phyloP scores from a whole-genome alignment of 2,329 filamentous ascomycete species.

The Bipolaris gigantea region DNA sequence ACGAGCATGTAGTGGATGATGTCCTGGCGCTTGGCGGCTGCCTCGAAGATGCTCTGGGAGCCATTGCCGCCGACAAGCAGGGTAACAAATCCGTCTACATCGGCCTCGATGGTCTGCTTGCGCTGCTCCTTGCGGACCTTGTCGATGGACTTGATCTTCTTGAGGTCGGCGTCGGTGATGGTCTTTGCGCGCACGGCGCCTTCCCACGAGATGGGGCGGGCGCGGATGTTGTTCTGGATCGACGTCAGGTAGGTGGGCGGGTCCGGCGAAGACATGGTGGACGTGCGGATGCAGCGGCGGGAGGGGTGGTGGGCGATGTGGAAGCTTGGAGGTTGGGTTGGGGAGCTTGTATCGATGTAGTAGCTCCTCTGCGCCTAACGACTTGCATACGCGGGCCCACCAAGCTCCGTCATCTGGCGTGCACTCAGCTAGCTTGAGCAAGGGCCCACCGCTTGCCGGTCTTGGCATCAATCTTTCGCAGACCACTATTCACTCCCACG shows the following conservation, averaged over 20 bases:
- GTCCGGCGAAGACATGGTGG: conserved; percentile 78
- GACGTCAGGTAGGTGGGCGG: conserved; percentile 85
- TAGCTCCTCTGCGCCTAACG: conserved; percentile 19
- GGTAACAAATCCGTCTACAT: conserved; percentile 76
- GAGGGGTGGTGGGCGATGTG: neutral
- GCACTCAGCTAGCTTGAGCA: conserved; percentile 23
- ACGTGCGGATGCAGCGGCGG: conserved; percentile 3
- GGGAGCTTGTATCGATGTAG: too few relatives aligned
- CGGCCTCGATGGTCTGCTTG: conserved; percentile 70
- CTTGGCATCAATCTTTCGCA: conserved; percentile 36
- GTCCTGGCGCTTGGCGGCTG: conserved; percentile 78
- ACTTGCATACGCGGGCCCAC: conserved; percentile 35
- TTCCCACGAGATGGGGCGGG: conserved; percentile 95
- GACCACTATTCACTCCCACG: conserved; percentile 9
- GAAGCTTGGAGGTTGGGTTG: neutral
- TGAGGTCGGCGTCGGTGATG: conserved; percentile 89
- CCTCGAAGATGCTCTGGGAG: conserved; percentile 76
- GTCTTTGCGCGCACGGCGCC: conserved; percentile 91
- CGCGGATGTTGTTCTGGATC: conserved; percentile 95
- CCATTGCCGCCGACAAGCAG: conserved; percentile 73
- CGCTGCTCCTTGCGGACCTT: conserved; percentile 93
- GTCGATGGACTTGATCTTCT: conserved; percentile 94
- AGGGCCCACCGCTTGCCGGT: conserved; percentile 20
- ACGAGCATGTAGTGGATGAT: conserved; percentile 96
- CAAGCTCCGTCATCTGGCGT: conserved; percentile 39